Evolutionary conservation across 2,329 filamentous ascomycete species (phyloP).

Genomic region (Ophiosphaerella korrae): DNA sequence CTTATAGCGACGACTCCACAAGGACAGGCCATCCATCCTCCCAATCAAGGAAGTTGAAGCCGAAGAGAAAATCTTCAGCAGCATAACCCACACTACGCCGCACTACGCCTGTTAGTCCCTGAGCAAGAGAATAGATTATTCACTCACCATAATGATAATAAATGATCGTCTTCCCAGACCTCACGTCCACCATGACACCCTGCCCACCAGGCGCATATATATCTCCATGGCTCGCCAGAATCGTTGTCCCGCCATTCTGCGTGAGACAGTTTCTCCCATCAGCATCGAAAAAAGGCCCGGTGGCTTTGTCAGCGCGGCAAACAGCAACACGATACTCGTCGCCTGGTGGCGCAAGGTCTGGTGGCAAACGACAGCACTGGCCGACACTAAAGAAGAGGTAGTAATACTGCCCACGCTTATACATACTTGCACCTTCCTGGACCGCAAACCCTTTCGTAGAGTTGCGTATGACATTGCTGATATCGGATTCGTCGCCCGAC

Average conservation of each 20-base stretch:
- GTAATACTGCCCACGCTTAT: constrained; percentile 57
- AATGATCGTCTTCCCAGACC: constrained; percentile 22
- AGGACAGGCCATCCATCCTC: constrained; percentile 35
- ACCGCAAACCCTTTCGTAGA: constrained; percentile 24
- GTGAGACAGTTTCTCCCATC: constrained; percentile 48
- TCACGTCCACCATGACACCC: constrained; percentile 27
- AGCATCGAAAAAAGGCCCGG: constrained; percentile 54
- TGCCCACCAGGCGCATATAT: constrained; percentile 44
- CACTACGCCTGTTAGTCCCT: constrained; percentile 12
- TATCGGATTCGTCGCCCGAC: constrained; percentile 4
- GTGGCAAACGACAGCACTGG: constrained; percentile 63
- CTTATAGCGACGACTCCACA: neutral
- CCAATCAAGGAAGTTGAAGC: constrained; percentile 40
- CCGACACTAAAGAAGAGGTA: constrained; percentile 68
- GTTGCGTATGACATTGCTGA: constrained; percentile 27
- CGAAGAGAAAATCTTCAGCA: constrained; percentile 33
- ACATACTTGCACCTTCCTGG: constrained; percentile 60
- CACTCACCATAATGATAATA: constrained; percentile 34
- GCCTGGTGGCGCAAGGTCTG: constrained; percentile 54
- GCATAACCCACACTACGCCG: constrained; percentile 30
- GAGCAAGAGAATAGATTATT: neutral
- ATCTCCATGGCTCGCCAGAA: constrained; percentile 62
- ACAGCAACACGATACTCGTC: constrained; percentile 68
- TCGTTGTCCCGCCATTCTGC: constrained; percentile 61
- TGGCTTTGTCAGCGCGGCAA: constrained; percentile 59